Evolutionary conservation across 2,329 filamentous ascomycete genomes (phyloP), one percentile per base, ranked within the genome.

Genomic region (Rugonectria rugulosa): DNA sequence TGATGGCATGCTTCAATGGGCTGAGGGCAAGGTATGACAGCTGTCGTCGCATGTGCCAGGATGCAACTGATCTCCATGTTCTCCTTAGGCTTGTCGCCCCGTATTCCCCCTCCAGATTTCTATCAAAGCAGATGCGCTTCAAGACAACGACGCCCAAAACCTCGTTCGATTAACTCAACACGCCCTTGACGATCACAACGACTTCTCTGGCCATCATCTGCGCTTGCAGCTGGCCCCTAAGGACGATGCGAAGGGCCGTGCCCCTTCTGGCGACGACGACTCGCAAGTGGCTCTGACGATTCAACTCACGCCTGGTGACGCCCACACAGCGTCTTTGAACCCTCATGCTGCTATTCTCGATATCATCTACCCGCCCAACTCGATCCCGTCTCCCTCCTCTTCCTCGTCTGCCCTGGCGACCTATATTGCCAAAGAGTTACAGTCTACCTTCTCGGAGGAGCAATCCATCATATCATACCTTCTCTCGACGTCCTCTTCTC

Each of bases 1-100:
- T 63, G 83, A 89, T 69, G 84, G 88, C 50, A 99, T 99, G 95
- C 84, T 90, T 64, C 84, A 89, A 59, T 98, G 95, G 94, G 90
- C 92, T 9, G 90, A 96, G 68, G 92, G 92, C 62, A 91, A 90
- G 82, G 93, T 96, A 73, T 59, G 77, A 52, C 26, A 10, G 44
- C 34, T 42, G 9, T 8, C 4, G 3, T 15, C 9, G 21, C 36
- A 40, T 20, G 4, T 42, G 36, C 27, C 44, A 29, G 29, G 14
- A 19, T 9, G 17, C 29, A 27, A 15, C 38, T 47, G 36, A 49
- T n/a, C 19, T 14, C 17, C n/a, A 6, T 42, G 14, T 26, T 6
- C 26, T 47, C 48, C 62, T 37, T 62, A 97, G 92, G 87, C 89
- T 54, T 98, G 94, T 74, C 88, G 88, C 65, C 90, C 92, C 24